Evolutionary conservation across 495 filamentous ascomycete genomes (phyloP).

Genomic region (Pseudomonodictys pantanalensis): DNA sequence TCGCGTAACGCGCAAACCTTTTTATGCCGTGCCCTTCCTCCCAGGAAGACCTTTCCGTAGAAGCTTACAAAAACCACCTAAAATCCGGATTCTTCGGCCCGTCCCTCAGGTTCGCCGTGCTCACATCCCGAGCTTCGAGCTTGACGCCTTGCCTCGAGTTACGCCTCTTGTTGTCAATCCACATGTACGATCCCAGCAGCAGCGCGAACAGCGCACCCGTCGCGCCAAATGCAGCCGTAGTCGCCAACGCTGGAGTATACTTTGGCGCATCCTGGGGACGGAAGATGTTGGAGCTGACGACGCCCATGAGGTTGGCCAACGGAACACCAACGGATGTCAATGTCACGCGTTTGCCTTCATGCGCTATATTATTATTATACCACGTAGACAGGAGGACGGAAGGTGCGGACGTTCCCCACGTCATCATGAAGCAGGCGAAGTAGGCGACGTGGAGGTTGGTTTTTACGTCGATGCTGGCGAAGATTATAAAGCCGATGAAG

Average conservation of each 20-base stretch:
- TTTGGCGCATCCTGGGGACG: conserved; percentile 66
- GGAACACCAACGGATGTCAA: conserved; percentile 73
- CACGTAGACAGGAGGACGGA: conserved; percentile 53
- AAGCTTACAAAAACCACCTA: conserved; percentile 62
- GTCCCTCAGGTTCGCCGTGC: conserved; percentile 65
- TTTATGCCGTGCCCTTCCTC: no score
- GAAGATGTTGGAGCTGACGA: conserved; percentile 74
- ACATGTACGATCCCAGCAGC: conserved; percentile 64
- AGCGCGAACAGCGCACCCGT: conserved; percentile 58
- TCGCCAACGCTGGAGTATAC: conserved; percentile 70
- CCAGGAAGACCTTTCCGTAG: no score
- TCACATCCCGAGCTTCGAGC: conserved; percentile 61
- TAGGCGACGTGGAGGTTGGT: conserved; percentile 62
- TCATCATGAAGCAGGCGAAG: conserved; percentile 81
- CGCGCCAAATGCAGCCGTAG: conserved; percentile 70
- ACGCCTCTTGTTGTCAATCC: conserved; percentile 64
- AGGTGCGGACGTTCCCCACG: conserved; percentile 63
- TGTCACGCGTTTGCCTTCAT: conserved; percentile 68
- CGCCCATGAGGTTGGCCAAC: conserved; percentile 76
- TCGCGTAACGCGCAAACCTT: no score
- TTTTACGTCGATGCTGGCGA: conserved; percentile 64
- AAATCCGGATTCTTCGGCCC: conserved; percentile 64
- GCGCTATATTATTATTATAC: conserved; percentile 66
- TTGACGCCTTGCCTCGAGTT: conserved; percentile 60
- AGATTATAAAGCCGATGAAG: conserved; percentile 74